Percentiles rank a stretch among this genome's conserved stretches.
Conservation (phyloP, 352 stramenopile species). For the Hyaloperonospora arabidopsidis region DNA sequence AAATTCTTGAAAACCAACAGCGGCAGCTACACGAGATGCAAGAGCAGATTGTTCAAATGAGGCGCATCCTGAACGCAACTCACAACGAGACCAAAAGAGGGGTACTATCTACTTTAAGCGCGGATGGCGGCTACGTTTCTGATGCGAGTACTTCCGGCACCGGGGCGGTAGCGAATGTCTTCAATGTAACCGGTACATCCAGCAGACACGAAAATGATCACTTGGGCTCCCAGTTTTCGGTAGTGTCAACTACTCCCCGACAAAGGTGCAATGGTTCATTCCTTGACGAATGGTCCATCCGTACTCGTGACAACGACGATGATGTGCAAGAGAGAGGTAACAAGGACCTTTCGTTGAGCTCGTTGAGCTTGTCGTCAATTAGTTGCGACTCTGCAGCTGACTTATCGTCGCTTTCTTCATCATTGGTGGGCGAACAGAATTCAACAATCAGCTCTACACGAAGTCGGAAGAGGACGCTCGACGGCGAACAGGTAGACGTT, state of each 20-base stretch:
- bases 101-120: constrained; percentile 1
- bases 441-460: constrained; percentile 8
- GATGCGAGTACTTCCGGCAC: constrained; percentile 24
- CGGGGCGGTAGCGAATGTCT: constrained; percentile 21
- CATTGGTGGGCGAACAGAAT: constrained; percentile 26
- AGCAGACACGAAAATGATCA: constrained; percentile 15
- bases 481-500: constrained; percentile 1
- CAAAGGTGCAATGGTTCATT: constrained; percentile 7
- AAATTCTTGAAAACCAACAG: constrained; percentile 73
- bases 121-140: constrained; percentile 17
- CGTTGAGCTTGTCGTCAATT: constrained; percentile 55
- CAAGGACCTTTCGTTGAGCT: constrained; percentile 35
- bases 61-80: constrained; percentile 30
- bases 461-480: neutral
- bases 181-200: constrained; percentile 19
- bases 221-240: constrained; percentile 19
- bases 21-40: constrained; percentile 63
- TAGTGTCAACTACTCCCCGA: constrained; percentile 8
- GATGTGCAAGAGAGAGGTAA: constrained; percentile 7
- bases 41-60: constrained; percentile 56
- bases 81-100: constrained; percentile 24
- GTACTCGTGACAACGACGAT: constrained; percentile 5
- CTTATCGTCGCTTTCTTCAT: constrained; percentile 61
- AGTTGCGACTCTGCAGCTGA: constrained; percentile 41
- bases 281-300: constrained; percentile 11